phyloP scores from a whole-genome alignment of 257 asterid genomes.

The Jasminum sambac region DNA sequence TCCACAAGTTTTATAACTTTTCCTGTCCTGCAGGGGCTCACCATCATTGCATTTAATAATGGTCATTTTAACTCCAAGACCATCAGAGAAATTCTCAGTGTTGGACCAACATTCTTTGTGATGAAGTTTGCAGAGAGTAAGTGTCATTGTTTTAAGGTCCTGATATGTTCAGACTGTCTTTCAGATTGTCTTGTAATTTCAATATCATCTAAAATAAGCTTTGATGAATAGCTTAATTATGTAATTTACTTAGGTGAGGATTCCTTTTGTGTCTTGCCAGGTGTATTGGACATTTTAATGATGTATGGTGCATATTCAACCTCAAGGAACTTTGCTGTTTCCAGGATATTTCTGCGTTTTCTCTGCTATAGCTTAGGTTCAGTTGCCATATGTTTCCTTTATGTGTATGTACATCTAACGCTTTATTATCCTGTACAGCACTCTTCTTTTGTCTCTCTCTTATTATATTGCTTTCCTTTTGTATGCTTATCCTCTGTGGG shows the following conservation, averaged over 20 bases:
- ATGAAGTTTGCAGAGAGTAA: constrained; percentile 87
- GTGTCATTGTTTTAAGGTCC: constrained; percentile 6
- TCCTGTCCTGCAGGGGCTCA: constrained; percentile 63
- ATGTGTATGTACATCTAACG: constrained; percentile 60
- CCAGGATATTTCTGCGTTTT: constrained; percentile 86
- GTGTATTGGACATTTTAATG: constrained; percentile 86
- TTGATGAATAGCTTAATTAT: constrained; percentile 1
- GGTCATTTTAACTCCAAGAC: constrained; percentile 54
- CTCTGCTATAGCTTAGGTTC: constrained; percentile 63
- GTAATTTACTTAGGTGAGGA: constrained; percentile 8
- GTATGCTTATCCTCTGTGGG: constrained; percentile 13
- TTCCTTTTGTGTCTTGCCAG: constrained; percentile 35
- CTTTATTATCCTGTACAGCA: constrained; percentile 11
- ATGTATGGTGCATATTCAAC: constrained; percentile 98
- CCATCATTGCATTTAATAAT: constrained; percentile 69
- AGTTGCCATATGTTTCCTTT: constrained; percentile 79
- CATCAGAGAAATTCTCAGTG: constrained; percentile 79
- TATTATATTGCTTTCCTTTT: constrained; percentile 14
- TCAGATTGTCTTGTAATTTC: constrained; percentile 23
- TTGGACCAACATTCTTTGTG: constrained; percentile 92
- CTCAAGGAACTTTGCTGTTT: constrained; percentile 73
- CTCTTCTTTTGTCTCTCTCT: background rate
- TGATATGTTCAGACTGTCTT: constrained; percentile 21
- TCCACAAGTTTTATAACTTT: constrained; percentile 13
- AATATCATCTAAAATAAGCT: constrained; percentile 7